Evolutionary conservation across 306 rosid species (phyloP).

Genomic region (Acacia melanoxylon): DNA sequence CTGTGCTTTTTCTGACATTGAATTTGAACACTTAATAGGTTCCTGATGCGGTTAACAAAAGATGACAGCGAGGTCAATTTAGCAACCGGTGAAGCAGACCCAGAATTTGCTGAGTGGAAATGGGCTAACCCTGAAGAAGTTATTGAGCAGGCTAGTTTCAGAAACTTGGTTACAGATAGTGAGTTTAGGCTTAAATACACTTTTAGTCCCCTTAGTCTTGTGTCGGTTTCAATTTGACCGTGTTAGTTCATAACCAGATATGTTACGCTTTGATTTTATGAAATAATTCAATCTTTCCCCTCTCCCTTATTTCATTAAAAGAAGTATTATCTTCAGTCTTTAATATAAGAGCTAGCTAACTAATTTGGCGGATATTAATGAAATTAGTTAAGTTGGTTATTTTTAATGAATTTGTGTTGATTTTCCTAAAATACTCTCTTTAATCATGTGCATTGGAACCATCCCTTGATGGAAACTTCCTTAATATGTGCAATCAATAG

Average conservation of each 20-base stretch:
- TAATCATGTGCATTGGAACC: too few relatives aligned
- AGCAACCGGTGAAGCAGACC: slow-evolving; percentile 82
- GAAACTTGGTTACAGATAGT: not conserved
- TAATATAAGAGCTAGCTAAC: too few relatives aligned
- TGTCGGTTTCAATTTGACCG: not conserved
- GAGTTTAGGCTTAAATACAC: not conserved
- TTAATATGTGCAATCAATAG: too few relatives aligned
- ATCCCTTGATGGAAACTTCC: too few relatives aligned
- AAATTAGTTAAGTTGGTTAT: too few relatives aligned
- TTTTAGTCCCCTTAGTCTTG: not conserved
- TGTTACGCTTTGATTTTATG: not conserved
- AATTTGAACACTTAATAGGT: slow-evolving; percentile 54
- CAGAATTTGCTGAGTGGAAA: slow-evolving; percentile 96
- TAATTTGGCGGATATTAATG: too few relatives aligned
- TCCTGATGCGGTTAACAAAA: slow-evolving; percentile 75
- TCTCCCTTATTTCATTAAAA: not conserved
- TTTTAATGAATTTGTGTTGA: too few relatives aligned
- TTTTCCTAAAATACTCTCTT: too few relatives aligned
- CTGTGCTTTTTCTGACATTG: slow-evolving; percentile 20
- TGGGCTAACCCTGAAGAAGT: slow-evolving; percentile 93
- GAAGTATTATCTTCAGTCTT: too few relatives aligned
- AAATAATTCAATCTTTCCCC: not conserved
- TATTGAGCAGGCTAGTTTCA: slow-evolving; percentile 72
- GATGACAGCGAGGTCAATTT: slow-evolving; percentile 81
- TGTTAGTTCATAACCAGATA: not conserved